Base-by-base conservation (phyloP, 164 flowering plant genomes). In the grape (Vitis vinifera) region DNA sequence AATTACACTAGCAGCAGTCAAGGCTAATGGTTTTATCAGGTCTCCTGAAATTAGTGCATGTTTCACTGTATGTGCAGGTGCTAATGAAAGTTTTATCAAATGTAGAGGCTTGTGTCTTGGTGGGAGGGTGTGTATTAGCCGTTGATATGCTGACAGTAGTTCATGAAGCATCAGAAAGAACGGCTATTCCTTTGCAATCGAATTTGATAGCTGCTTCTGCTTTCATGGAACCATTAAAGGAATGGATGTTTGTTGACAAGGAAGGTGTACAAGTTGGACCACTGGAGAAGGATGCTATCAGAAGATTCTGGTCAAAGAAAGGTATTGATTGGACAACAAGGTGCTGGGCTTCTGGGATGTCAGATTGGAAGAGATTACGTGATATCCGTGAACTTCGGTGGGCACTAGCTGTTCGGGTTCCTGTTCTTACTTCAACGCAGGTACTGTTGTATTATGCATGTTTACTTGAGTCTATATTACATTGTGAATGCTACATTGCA, bases 321-420 rank as follows among this genome's bases (percentile, higher is more conserved):
- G 84, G 63, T 68, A 91, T 96, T 63, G 95, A 91, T 67, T 93
- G 98, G 98, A 88, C 95, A 69, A 87, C 97, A 31, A 87, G 81
- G 74, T 93, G 92, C 72, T 84, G 95, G 92, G 93, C 99, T 62
- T 86, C 95, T 78, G 98, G 99, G 69, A 96, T 96, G 99, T 68
- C 79, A 27, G 99, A 96, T 65, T 91, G 97, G 97, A 96, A 96
- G 84, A 89, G 85, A 73, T 82, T 96, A 77, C 88, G 93, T 51
- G 99, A 96, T 79, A 96, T 96, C 48, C 98, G 98, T 65, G 99
- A 96, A 65, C 91, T 96, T 69, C 92, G 99, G 11, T 96, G 99
- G 99, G 95, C 95, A 17, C 65, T 96, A 68, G 85, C 99, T 62
- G 61, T 70, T 65, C 90, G 97, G 52, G 95, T 96, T 79, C 92